phyloP scores from a whole-genome alignment of 2,329 filamentous ascomycete genomes.

The Pseudocercospora fijiensis region DNA sequence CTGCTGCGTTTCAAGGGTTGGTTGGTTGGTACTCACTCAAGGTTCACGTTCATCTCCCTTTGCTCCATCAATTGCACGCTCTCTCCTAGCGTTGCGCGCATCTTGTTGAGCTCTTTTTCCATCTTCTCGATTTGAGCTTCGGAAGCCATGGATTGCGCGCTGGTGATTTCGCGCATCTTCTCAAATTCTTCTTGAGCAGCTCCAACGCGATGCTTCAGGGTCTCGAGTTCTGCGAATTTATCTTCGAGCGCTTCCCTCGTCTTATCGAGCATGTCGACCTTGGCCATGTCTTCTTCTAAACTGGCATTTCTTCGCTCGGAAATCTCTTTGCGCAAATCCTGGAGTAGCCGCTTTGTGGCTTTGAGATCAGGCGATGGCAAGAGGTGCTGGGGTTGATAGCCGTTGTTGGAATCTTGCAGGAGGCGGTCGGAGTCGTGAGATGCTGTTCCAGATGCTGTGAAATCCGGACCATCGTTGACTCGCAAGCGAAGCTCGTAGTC shows the following conservation, averaged over 20 bases:
- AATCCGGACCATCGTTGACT: slow-evolving; percentile 76
- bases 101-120: slow-evolving; percentile 95
- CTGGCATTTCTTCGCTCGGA: slow-evolving; percentile 80
- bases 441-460: slow-evolving; percentile 53
- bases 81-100: slow-evolving; percentile 79
- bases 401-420: slow-evolving; percentile 75
- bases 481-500: slow-evolving; percentile 83
- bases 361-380: slow-evolving; percentile 86
- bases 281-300: slow-evolving; percentile 89
- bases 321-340: slow-evolving; percentile 80
- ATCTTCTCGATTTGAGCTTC: slow-evolving; percentile 97
- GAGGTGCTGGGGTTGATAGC: slow-evolving; percentile 86
- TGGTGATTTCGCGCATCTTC: slow-evolving; percentile 78
- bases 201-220: slow-evolving; percentile 80
- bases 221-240: slow-evolving; percentile 88
- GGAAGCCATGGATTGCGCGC: slow-evolving; percentile 79
- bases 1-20: not conserved
- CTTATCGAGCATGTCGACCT: slow-evolving; percentile 87
- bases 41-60: slow-evolving; percentile 91
- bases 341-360: slow-evolving; percentile 77
- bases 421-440: slow-evolving; percentile 65
- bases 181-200: slow-evolving; percentile 93
- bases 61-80: slow-evolving; percentile 91
- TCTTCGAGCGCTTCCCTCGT: slow-evolving; percentile 97
- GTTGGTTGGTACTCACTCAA: slow-evolving; percentile 72